phyloP scores from a whole-genome alignment of 1,284 basidiomycete species.

The Cerioporus squamosus region DNA sequence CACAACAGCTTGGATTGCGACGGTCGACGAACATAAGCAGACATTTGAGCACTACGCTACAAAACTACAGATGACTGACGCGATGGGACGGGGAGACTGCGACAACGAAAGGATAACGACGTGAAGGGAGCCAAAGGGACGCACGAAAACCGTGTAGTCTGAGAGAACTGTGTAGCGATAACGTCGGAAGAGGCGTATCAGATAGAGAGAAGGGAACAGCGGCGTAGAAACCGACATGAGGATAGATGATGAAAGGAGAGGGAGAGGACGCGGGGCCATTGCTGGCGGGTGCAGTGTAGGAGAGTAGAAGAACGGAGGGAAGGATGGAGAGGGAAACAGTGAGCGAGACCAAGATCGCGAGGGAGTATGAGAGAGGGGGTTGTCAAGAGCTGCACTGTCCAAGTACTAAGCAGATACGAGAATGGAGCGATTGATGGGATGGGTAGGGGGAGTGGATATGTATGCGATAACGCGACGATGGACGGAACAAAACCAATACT shows the following conservation, averaged over 20 bases:
- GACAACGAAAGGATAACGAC: constrained; percentile 10
- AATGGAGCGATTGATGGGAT: neutral
- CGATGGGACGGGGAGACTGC: constrained; percentile 24
- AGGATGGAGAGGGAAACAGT: constrained; percentile 5
- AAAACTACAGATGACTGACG: constrained; percentile 36
- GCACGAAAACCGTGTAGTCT: constrained; percentile 9
- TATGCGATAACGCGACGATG: constrained; percentile 21
- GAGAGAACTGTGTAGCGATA: neutral
- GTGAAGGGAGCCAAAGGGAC: neutral
- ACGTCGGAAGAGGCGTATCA: constrained; percentile 1
- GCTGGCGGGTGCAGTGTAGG: neutral
- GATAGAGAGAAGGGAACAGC: neutral
- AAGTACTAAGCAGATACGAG: constrained; percentile 14
- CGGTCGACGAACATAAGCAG: constrained; percentile 27
- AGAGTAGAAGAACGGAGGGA: neutral
- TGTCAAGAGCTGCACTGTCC: constrained; percentile 21
- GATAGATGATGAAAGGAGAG: neutral
- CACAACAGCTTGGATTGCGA: constrained; percentile 28
- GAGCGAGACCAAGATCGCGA: neutral
- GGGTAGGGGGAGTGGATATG: constrained; percentile 11
- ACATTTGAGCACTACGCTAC: constrained; percentile 39
- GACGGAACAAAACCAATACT: constrained; percentile 27
- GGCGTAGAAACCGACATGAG: neutral
- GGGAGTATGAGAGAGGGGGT: constrained; percentile 2
- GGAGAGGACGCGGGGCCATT: constrained; percentile 2